Base-by-base conservation (phyloP, 306 rosid genomes). In the Arachis hypogaea region DNA sequence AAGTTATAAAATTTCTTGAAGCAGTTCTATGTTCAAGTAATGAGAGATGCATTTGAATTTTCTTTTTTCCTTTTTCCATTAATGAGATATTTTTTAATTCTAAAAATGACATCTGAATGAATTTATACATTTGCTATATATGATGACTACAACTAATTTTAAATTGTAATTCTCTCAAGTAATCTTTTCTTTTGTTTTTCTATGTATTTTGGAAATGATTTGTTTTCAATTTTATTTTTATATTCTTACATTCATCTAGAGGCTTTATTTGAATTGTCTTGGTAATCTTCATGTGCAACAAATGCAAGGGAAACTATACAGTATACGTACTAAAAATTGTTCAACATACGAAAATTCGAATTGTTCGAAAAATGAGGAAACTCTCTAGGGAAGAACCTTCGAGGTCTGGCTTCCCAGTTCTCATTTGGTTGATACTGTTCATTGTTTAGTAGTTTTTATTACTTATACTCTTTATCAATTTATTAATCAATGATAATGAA, bases 151-250 rank as follows among this genome's bases (percentile, higher is more conserved):
- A 36, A 42, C 75, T 68, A 38, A 49, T 43, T 59, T 45, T 44
- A 44, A 56, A 56, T 10, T 41, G 22, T 52, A 52, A 66, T 72
- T 43, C 61, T 52, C 12, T 61, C 5, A 2, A 5, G 71, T 52
- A 41, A 78, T 58, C 49, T 38, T 69, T 29, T 45, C 28, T 22
- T 64, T 44, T 77, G 57, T 33, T 40, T 22, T 77, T 52, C 38
- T 71, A 76, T 38, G 66, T 11, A 41, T 59, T 66, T 36, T 81
- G 81, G 59, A 77, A 72, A 22, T 22, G 28, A 22, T 14, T 72
- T 59, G 50, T 59, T 66, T 55, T 55, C 3, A 5, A 16, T 18
- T 18, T 55, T 54, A n/a, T 16, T 55, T 55, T 54, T 1, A 4
- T 11, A 28, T 10, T 7, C 45, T 42, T 22, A 7, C 30, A 4